These are phyloP conservation scores for Stephania yunnanensis DNA, from an alignment of 164 flowering plant species.

Conservation along the genomic window DNA sequence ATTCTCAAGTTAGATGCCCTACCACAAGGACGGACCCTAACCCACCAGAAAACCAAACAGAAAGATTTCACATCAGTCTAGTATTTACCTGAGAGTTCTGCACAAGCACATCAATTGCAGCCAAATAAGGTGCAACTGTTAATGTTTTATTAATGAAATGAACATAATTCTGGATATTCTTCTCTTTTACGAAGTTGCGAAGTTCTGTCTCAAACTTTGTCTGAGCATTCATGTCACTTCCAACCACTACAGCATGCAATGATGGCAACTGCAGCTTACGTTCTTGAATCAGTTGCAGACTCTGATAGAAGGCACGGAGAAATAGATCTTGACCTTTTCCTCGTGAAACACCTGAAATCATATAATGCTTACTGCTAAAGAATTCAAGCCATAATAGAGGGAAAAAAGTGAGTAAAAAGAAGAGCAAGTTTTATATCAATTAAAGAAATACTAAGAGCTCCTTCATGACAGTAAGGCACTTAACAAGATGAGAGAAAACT, in stretches of 20 bases:
- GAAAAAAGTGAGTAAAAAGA: not conserved
- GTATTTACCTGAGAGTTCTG: conserved; percentile 86
- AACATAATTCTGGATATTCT: conserved; percentile 61
- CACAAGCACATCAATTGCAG: conserved; percentile 91
- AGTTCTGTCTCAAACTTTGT: conserved; percentile 81
- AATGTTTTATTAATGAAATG: conserved; percentile 93
- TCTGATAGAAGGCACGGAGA: conserved; percentile 70
- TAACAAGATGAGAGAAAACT: not conserved
- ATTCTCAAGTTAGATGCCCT: not conserved
- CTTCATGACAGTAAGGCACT: not conserved
- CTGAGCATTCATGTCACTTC: conserved; percentile 89
- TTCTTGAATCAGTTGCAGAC: conserved; percentile 60
- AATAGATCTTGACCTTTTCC: conserved; percentile 97
- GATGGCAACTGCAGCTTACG: conserved; percentile 70
- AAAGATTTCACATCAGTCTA: not conserved
- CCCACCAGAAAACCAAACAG: not conserved
- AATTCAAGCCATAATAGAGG: not conserved
- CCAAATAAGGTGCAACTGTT: conserved; percentile 88
- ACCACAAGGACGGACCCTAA: not conserved
- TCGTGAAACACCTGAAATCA: conserved; percentile 87
- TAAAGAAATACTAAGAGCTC: not conserved
- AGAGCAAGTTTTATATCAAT: not conserved
- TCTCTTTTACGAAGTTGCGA: conserved; percentile 59
- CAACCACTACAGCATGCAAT: conserved; percentile 83
- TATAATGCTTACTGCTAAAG: conserved; percentile 2